phyloP scores from a whole-genome alignment of 257 asterid species.

The Scutellaria barbata region DNA sequence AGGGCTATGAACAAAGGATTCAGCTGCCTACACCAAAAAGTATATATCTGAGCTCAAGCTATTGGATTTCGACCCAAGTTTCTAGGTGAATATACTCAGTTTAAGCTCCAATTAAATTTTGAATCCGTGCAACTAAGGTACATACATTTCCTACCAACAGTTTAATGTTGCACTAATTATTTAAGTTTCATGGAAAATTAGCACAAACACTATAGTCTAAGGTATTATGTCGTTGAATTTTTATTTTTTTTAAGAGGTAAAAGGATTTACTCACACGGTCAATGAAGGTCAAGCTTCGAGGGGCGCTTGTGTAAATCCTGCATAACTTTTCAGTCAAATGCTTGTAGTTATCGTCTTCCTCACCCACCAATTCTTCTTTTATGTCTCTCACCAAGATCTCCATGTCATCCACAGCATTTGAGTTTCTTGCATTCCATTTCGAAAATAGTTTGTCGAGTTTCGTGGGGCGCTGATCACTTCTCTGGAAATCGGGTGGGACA shows the following conservation, averaged over 20 bases:
- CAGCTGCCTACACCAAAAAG: no score
- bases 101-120: no score
- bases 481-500: slow-evolving; percentile 55
- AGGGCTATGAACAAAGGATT: not conserved
- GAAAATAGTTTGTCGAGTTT: slow-evolving; percentile 47
- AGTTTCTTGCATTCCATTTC: slow-evolving; percentile 34
- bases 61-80: not conserved
- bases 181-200: no score
- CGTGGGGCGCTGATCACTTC: slow-evolving; percentile 23
- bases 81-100: not conserved
- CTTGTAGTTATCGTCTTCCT: slow-evolving; percentile 77
- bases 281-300: slow-evolving; percentile 64
- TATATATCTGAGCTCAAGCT: no score
- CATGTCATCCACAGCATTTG: slow-evolving; percentile 11
- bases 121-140: no score
- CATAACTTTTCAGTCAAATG: slow-evolving; percentile 61
- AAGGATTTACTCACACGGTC: slow-evolving; percentile 58
- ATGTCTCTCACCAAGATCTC: slow-evolving; percentile 24
- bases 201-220: no score
- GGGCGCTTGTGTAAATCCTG: slow-evolving; percentile 68
- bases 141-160: no score
- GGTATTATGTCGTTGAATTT: no score
- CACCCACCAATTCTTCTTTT: slow-evolving; percentile 48
- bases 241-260: not conserved
- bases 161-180: no score